Evolutionary conservation across 2,329 filamentous ascomycete species (phyloP).

Genomic region (Neonectria ditissima): DNA sequence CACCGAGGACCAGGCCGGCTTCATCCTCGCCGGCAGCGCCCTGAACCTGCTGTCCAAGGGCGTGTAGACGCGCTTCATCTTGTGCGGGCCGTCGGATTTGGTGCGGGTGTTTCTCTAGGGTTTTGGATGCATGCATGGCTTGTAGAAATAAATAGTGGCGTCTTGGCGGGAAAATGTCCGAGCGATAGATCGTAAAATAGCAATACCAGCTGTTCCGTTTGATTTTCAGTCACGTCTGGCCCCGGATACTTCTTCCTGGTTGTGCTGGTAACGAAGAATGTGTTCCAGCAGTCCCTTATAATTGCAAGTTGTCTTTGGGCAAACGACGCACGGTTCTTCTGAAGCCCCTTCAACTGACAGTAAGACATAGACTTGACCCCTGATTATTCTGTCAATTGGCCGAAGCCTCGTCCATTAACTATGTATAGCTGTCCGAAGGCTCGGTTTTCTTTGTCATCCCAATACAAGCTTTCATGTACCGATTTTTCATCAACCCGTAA

Average conservation of each 20-base stretch:
- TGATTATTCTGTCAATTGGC: background rate
- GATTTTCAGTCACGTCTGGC: conserved; percentile 6
- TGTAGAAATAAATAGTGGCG: conserved; percentile 40
- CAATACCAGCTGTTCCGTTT: conserved; percentile 42
- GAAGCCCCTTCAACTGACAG: background rate
- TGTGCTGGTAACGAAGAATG: background rate
- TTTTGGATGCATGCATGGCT: conserved; percentile 26
- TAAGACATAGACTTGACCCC: too few species aligned
- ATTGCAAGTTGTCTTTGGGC: background rate
- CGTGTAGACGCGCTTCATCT: conserved; percentile 31
- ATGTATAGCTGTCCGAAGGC: background rate
- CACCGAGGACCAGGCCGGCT: conserved; percentile 89
- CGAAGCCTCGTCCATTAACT: background rate
- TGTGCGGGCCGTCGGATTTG: conserved; percentile 8
- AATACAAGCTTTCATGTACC: background rate
- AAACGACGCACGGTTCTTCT: background rate
- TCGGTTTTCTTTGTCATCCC: too few species aligned
- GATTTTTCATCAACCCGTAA: background rate
- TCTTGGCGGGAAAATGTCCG: conserved; percentile 43
- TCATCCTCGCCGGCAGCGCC: conserved; percentile 93
- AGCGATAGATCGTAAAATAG: conserved; percentile 45
- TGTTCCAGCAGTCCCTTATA: background rate
- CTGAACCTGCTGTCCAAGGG: conserved; percentile 86
- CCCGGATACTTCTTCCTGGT: background rate
- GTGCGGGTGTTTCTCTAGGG: conserved; percentile 20